phyloP scores from a whole-genome alignment of 2,329 filamentous ascomycete species.

The Aspergillus fumigatiaffinis region DNA sequence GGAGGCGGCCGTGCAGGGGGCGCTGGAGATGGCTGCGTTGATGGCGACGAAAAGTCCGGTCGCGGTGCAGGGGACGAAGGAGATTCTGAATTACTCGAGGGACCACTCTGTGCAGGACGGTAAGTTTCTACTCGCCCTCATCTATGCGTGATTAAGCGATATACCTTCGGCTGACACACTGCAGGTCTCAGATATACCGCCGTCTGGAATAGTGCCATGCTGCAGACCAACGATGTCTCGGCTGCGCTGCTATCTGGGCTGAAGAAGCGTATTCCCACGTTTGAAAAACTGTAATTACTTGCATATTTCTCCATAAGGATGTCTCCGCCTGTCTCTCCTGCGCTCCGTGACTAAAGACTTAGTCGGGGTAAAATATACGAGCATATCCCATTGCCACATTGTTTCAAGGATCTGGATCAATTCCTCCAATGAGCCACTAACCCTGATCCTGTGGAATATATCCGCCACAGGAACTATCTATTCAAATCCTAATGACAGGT shows the following conservation, averaged over 20 bases:
- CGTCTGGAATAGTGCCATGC: slow-evolving; percentile 79
- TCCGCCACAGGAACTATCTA: background rate
- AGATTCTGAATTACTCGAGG: slow-evolving; percentile 75
- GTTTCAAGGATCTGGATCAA: background rate
- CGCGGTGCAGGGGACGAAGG: slow-evolving; percentile 82
- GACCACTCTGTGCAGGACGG: slow-evolving; percentile 75
- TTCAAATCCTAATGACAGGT: background rate
- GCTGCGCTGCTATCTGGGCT: slow-evolving; percentile 71
- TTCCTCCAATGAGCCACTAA: too few species aligned
- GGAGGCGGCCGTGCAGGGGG: slow-evolving; percentile 58
- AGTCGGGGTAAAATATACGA: background rate
- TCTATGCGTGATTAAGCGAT: background rate
- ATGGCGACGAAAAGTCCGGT: slow-evolving; percentile 82
- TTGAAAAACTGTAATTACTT: slow-evolving; percentile 69
- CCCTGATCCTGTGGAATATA: too few species aligned
- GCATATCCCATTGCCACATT: background rate
- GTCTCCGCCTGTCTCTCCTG: background rate
- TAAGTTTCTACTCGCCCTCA: slow-evolving; percentile 36
- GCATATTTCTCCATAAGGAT: background rate
- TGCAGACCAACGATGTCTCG: slow-evolving; percentile 76
- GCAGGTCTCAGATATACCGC: slow-evolving; percentile 73
- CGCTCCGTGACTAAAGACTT: background rate
- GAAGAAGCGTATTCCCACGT: slow-evolving; percentile 73
- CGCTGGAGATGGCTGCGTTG: slow-evolving; percentile 58
- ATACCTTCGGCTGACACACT: background rate